Evolutionary conservation across 495 filamentous ascomycete genomes (phyloP), one percentile per base, ranked within the genome.

Genomic region (Neurospora sp.): DNA sequence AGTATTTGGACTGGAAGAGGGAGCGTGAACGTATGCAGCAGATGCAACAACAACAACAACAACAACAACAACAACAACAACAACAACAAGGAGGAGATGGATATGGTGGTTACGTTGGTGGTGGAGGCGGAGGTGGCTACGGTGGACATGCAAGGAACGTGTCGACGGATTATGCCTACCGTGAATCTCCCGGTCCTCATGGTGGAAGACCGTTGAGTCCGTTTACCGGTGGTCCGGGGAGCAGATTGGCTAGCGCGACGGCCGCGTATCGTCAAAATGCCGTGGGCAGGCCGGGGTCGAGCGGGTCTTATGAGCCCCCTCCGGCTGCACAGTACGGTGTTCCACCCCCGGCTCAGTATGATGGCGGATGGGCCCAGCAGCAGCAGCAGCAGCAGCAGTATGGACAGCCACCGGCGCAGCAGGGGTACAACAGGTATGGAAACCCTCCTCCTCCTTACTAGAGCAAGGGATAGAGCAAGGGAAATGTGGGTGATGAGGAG

Each of bases 1-100:
- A 83, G 22, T 89, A 85, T 71, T 80, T 80, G 18, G 83, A 85
- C 35, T 86, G 82, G 81, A 84, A 79, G 76, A 76, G 69, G 53
- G 53, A 31, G 6, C 22, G 27, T 12, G 22, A 61, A 22, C 4
- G 27, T 27, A 14, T 31, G 53, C 53, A 61, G 22, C 53, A 61
- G 53, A 27, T 44, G 42, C 42, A 41, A 16, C 40, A 41, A 16
- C 40, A 53, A 5, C 45, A 53, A 10, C 45, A 47, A 22, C n/a
- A 20, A 1, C 44, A 53, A 10, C 45, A 47, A 22, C 20, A n/a
- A 1, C 44, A 47, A 22, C n/a, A 20, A 1, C 44, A 53, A 10
- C 45, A 53, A 22, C 20, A 20, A 1, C 45, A 53, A 9, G 20
- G 22, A 16, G 53, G 22, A 16, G 53, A 61, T 61, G 27, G 27